Evolutionary conservation across 805 yeast genomes (phyloP).

Genomic region (Peterozyma xylosa): DNA sequence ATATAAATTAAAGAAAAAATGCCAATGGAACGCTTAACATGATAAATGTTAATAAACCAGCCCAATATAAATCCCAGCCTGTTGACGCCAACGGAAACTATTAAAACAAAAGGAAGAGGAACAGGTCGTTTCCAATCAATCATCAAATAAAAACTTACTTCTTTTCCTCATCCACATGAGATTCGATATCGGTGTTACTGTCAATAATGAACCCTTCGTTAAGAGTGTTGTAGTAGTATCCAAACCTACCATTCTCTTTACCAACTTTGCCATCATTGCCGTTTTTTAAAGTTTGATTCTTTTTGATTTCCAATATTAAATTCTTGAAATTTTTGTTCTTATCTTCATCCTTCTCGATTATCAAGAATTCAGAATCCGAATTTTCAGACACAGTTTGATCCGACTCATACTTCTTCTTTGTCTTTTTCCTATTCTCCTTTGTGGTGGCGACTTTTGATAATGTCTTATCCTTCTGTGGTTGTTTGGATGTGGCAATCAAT

Average conservation of each 20-base stretch:
- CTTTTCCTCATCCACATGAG: background rate
- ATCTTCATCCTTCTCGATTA: conserved; percentile 4
- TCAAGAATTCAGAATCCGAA: conserved; percentile 3
- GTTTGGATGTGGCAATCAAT: background rate
- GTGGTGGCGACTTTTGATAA: background rate
- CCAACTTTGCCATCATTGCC: no score
- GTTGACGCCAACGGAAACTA: background rate
- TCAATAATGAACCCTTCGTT: conserved; percentile 1
- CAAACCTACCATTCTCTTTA: conserved; percentile 1
- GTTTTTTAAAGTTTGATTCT: no score
- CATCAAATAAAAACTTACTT: background rate
- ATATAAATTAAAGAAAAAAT: no score
- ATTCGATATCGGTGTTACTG: background rate
- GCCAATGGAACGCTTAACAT: no score
- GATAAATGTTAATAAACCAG: no score
- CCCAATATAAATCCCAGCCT: no score
- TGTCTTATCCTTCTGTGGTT: background rate
- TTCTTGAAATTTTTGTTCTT: conserved; percentile 5
- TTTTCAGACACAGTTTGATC: background rate
- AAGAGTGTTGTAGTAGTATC: conserved; percentile 8
- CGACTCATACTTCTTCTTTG: background rate
- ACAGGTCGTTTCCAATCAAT: background rate
- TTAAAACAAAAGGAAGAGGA: background rate
- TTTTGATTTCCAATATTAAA: background rate
- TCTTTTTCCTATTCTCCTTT: background rate